phyloP scores from a whole-genome alignment of 225 moss, liverwort and hornwort genomes.

The Polytrichum formosum region DNA sequence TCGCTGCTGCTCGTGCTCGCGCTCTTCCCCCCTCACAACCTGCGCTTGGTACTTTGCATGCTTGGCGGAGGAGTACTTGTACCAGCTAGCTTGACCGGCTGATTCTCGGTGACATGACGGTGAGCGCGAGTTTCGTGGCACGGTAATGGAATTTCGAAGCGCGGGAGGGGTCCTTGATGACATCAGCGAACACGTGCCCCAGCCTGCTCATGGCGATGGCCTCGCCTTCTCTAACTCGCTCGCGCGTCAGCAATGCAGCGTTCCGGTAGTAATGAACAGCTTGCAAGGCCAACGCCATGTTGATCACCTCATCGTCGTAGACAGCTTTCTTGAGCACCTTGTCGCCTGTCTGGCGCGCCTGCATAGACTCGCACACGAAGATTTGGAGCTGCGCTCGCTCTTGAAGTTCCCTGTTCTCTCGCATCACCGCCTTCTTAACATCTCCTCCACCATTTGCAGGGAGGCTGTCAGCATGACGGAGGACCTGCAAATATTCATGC shows the following conservation, averaged over 20 bases:
- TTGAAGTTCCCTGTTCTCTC: neutral
- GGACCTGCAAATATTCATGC: constrained; percentile 10
- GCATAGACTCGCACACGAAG: constrained; percentile 13
- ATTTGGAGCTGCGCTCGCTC: constrained; percentile 3
- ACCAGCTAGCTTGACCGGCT: constrained; percentile 8
- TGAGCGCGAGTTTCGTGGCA: constrained; percentile 9
- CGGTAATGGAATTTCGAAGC: constrained; percentile 9
- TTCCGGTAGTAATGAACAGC: neutral
- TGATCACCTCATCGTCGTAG: neutral
- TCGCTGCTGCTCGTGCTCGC: neutral
- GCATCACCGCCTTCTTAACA: neutral
- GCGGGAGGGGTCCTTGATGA: constrained; percentile 4
- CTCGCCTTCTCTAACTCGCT: constrained; percentile 11
- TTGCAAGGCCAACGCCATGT: neutral
- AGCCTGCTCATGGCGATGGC: constrained; percentile 8
- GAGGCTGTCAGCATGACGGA: constrained; percentile 3
- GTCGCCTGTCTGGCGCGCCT: constrained; percentile 7
- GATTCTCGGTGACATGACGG: constrained; percentile 15
- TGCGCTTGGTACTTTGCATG: neutral
- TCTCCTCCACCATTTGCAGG: neutral
- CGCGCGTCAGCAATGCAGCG: neutral
- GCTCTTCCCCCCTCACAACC: constrained; percentile 10
- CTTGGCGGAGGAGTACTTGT: constrained; percentile 4
- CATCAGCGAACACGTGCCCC: constrained; percentile 5
- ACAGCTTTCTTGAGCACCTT: constrained; percentile 4